Evolutionary conservation across 176 grass and related monocot species (phyloP), one percentile per base, ranked within the genome.

Genomic region (Ensete glaucum): DNA sequence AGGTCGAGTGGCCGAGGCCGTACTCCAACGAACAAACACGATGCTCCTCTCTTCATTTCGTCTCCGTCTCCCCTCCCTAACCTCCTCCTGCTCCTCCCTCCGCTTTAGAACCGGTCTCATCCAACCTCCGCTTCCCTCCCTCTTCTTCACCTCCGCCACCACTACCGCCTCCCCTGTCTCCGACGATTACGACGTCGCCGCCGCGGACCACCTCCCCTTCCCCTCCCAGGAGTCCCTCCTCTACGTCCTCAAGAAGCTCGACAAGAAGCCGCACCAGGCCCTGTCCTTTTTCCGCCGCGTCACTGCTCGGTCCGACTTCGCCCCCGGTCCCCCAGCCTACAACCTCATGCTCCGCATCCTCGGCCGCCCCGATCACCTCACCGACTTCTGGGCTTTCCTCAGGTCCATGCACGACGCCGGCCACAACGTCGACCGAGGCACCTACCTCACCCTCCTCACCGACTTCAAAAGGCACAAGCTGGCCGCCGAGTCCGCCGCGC

Each of bases 261-360:
- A 89, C 75, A 82, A 83, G 78, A 82, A 86, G 67, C 90, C 90
- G 66, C 49, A 60, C 3, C 74, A 71, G 20, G 94, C 94, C 12
- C 80, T 93, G 11, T 78, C 82, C 83, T 83, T 91, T 84, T 98
- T 93, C 78, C 77, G 85, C 65, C 57, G 81, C 78, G 50, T 81
- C 55, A 58, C 78, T 21, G 74, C 78, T 9, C 62, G 79, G 69
- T 56, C 73, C n/a, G 71, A 62, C 55, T 82, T 87, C 72, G 86
- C 75, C 8, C 82, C 89, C 8, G 78, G 73, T 14, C 79, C 82
- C 17, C 43, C 95, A 16, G 75, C 88, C 4, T 93, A 98, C 82
- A 93, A 90, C 77, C 78, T 98, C 84, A 98, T 93, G 90, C 90
- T 98, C 48, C 90, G 88, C 80, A 86, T 87, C 74, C 81, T 98